phyloP scores from a whole-genome alignment of 179 eudicot species.

The Pouteria campechiana region DNA sequence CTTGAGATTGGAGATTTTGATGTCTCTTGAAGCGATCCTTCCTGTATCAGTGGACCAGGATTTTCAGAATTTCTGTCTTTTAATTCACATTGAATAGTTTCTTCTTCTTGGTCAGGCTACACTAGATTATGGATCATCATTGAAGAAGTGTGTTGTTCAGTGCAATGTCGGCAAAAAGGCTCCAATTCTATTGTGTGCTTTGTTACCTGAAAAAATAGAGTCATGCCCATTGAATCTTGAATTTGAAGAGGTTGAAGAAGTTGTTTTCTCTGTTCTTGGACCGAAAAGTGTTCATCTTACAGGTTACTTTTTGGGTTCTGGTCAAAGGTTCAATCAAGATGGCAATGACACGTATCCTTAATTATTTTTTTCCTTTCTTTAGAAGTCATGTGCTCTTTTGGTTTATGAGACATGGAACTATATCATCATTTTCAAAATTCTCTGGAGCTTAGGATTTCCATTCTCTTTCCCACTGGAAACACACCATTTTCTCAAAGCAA shows the following conservation, averaged over 20 bases:
- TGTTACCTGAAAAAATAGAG: constrained; percentile 67
- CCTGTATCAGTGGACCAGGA: too few relatives aligned
- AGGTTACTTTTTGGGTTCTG: constrained; percentile 39
- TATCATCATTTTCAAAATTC: too few relatives aligned
- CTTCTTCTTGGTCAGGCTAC: constrained; percentile 53
- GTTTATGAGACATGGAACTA: too few relatives aligned
- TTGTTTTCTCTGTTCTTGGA: constrained; percentile 67
- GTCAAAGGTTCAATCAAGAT: constrained; percentile 12
- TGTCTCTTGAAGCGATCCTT: too few relatives aligned
- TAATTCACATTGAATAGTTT: too few relatives aligned
- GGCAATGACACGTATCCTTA: constrained; percentile 59
- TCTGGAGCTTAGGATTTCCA: too few relatives aligned
- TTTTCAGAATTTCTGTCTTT: too few relatives aligned
- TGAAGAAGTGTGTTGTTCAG: constrained; percentile 56
- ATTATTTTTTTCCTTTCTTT: background rate
- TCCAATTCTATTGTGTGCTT: constrained; percentile 59
- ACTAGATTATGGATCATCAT: constrained; percentile 45
- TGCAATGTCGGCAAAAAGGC: constrained; percentile 58
- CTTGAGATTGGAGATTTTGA: too few relatives aligned
- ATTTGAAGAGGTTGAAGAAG: constrained; percentile 73
- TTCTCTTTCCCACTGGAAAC: too few relatives aligned
- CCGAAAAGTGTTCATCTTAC: constrained; percentile 73
- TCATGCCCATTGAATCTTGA: constrained; percentile 62
- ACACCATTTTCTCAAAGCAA: too few relatives aligned
- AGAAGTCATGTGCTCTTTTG: too few relatives aligned